phyloP scores from a whole-genome alignment of 108 stramenopile genomes.

The Cyclostephanos tholiformis region DNA sequence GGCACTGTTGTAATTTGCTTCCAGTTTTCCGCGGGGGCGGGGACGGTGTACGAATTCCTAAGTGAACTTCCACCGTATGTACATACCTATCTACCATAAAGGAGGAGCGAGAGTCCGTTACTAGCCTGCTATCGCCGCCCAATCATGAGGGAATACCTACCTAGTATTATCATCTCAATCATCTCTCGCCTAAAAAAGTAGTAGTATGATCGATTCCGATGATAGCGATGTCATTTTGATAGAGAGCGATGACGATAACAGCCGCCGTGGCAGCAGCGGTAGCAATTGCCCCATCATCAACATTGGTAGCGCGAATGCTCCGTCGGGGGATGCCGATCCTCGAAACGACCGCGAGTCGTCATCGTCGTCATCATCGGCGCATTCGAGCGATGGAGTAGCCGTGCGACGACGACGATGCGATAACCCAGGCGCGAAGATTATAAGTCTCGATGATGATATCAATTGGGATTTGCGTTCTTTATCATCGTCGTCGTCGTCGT shows the following conservation, averaged over 20 bases:
- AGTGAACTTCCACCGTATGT: too few relatives aligned
- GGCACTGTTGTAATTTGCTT: too few relatives aligned
- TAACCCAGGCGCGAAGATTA: not conserved
- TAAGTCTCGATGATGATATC: not conserved
- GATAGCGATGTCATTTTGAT: constrained; percentile 11
- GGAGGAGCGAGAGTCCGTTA: too few relatives aligned
- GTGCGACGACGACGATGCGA: not conserved
- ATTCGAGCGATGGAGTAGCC: not conserved
- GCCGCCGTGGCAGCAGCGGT: not conserved
- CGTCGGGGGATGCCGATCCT: not conserved
- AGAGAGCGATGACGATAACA: not conserved
- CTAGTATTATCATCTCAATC: too few relatives aligned
- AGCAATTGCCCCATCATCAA: not conserved
- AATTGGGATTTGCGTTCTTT: not conserved
- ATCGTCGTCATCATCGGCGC: not conserved
- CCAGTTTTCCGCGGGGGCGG: too few relatives aligned
- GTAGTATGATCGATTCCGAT: constrained; percentile 14
- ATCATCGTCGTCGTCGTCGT: constrained; percentile 25
- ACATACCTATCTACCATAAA: too few relatives aligned
- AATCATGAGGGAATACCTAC: too few relatives aligned
- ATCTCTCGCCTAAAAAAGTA: too few relatives aligned
- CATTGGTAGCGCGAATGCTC: not conserved
- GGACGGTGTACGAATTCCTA: too few relatives aligned
- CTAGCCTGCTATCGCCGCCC: too few relatives aligned
- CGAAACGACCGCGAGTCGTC: not conserved